phyloP scores from a whole-genome alignment of 768 basidiomycete species.

The Tricholoma flavovirens region DNA sequence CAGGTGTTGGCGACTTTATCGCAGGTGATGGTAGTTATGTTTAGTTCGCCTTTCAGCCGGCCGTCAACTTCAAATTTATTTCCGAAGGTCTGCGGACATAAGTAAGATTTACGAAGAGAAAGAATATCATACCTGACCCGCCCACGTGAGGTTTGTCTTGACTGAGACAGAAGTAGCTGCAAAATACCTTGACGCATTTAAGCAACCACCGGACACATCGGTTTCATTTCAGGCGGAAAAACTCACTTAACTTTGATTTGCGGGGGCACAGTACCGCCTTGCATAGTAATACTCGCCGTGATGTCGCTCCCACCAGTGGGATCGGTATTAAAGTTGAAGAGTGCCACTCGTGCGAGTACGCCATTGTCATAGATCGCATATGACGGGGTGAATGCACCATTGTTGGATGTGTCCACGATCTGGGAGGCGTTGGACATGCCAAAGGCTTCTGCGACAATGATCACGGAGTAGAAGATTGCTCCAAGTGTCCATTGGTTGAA shows the following conservation, averaged over 20 bases:
- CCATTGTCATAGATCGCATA: conserved; percentile 76
- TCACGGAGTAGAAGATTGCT: conserved; percentile 65
- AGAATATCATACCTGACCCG: conserved; percentile 50
- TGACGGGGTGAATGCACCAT: conserved; percentile 50
- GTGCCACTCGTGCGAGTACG: conserved; percentile 50
- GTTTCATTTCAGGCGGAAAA: not conserved
- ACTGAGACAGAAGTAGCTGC: conserved; percentile 49
- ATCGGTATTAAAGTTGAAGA: conserved; percentile 68
- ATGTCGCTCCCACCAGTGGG: conserved; percentile 49
- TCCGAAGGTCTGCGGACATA: conserved; percentile 48
- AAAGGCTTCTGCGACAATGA: conserved; percentile 66
- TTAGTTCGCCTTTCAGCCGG: conserved; percentile 47
- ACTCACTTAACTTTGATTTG: conserved; percentile 52
- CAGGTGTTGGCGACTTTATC: conserved; percentile 49
- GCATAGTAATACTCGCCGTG: conserved; percentile 44
- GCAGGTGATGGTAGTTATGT: conserved; percentile 57
- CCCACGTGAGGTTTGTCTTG: conserved; percentile 71
- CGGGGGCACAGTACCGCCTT: conserved; percentile 39
- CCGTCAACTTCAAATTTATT: conserved; percentile 63
- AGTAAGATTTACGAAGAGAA: too few species aligned
- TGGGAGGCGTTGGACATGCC: conserved; percentile 59
- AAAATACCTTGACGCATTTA: conserved; percentile 40
- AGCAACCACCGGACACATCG: not conserved
- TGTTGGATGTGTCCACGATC: conserved; percentile 59
- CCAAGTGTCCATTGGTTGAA: conserved; percentile 71